Evolutionary conservation across 495 filamentous ascomycete genomes (phyloP).

Genomic region (Hapsidospora chrysogenum): DNA sequence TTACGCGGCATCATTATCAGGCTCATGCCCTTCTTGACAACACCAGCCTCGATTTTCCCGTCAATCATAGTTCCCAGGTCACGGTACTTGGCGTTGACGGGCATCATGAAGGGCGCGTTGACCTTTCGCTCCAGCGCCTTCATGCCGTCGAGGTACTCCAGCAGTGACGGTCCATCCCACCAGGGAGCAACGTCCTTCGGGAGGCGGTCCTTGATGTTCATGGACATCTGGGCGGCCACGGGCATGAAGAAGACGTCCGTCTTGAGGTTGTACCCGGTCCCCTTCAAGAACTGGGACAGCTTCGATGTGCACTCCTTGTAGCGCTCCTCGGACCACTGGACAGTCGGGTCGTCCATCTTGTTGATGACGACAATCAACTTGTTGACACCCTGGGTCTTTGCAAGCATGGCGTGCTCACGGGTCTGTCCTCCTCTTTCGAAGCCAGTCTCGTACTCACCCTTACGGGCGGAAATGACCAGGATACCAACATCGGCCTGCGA

Average conservation of each 20-base stretch:
- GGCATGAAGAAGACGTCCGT: slow-evolving; percentile 90
- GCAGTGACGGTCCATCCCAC: slow-evolving; percentile 82
- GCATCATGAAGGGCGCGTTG: slow-evolving; percentile 99
- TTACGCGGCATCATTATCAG: slow-evolving; percentile 92
- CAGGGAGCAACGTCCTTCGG: slow-evolving; percentile 60
- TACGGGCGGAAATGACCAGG: slow-evolving; percentile 89
- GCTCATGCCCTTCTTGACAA: slow-evolving; percentile 68
- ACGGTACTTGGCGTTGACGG: slow-evolving; percentile 82
- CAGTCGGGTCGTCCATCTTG: slow-evolving; percentile 96
- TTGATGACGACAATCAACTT: slow-evolving; percentile 90
- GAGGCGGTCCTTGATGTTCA: slow-evolving; percentile 78
- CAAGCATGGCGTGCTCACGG: slow-evolving; percentile 88
- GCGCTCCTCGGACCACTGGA: slow-evolving; percentile 83
- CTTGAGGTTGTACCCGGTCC: slow-evolving; percentile 83
- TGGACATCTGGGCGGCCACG: slow-evolving; percentile 71
- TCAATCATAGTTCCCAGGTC: slow-evolving; percentile 98
- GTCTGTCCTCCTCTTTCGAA: slow-evolving; percentile 98
- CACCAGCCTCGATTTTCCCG: slow-evolving; percentile 89
- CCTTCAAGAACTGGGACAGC: slow-evolving; percentile 71
- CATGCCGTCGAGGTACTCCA: slow-evolving; percentile 88
- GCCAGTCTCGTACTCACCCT: slow-evolving; percentile 99
- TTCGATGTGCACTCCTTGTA: slow-evolving; percentile 89
- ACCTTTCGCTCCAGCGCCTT: slow-evolving; percentile 84
- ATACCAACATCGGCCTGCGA: slow-evolving; percentile 94
- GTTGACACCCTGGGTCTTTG: slow-evolving; percentile 95